A percentile compares a stretch with the other conserved stretches of the same genome.
These are phyloP conservation scores for Endocarpon pusillum DNA, from an alignment of 495 filamentous ascomycete species.

Conservation along the genomic window DNA sequence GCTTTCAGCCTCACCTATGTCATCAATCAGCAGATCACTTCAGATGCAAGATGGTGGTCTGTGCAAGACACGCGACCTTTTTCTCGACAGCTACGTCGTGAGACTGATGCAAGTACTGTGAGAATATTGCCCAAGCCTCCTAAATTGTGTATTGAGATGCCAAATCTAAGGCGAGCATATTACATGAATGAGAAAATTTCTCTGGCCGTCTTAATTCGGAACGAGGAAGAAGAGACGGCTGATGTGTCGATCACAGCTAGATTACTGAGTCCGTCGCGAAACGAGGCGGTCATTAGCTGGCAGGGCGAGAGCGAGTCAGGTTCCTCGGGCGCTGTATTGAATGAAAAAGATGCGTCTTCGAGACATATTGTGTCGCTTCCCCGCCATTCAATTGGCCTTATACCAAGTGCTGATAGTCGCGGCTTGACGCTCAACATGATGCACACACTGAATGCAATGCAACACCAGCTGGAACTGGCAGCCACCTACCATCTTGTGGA, in stretches of 20 bases:
- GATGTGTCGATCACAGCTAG: slow-evolving; percentile 49
- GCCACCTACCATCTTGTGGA: slow-evolving; percentile 61
- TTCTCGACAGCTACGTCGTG: slow-evolving; percentile 21
- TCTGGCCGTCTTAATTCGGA: slow-evolving; percentile 52
- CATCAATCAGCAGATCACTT: slow-evolving; percentile 19
- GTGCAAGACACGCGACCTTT: not conserved
- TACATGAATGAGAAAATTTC: slow-evolving; percentile 64
- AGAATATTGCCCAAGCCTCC: slow-evolving; percentile 78
- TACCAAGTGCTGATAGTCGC: slow-evolving; percentile 30
- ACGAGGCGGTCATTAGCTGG: not conserved
- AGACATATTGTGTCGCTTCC: slow-evolving; percentile 25
- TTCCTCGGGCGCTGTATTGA: not conserved
- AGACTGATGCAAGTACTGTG: slow-evolving; percentile 30
- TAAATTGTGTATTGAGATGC: slow-evolving; percentile 60
- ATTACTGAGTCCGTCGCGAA: slow-evolving; percentile 40
- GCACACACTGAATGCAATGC: slow-evolving; percentile 31
- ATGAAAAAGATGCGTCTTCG: slow-evolving; percentile 12
- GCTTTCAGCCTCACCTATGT: slow-evolving; percentile 52
- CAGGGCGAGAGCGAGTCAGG: slow-evolving; percentile 16
- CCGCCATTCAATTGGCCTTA: slow-evolving; percentile 21
- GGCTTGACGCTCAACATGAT: slow-evolving; percentile 19
- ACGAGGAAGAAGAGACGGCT: slow-evolving; percentile 70
- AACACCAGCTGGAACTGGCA: slow-evolving; percentile 54
- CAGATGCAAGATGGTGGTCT: not conserved
- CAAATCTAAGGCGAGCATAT: slow-evolving; percentile 46